Evolutionary conservation across 352 stramenopile species (phyloP).

Genomic region (Pythium myriotylum): DNA sequence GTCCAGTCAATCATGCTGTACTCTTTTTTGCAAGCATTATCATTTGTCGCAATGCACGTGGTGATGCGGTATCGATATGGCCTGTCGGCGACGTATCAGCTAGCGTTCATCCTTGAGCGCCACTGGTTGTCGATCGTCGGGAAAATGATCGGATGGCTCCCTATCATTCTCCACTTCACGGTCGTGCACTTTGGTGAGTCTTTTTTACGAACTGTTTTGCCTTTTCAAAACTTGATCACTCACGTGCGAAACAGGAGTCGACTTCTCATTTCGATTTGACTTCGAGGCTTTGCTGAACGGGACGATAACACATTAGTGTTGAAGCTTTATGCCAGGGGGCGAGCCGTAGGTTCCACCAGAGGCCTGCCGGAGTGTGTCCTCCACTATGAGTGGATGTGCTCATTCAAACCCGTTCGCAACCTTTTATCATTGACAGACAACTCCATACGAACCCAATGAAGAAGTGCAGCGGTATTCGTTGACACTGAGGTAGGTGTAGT

Average conservation of each 20-base stretch:
- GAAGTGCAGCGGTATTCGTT: background rate
- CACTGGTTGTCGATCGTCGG: constrained; percentile 24
- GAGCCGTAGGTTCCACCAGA: too few relatives aligned
- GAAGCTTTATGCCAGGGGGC: too few relatives aligned
- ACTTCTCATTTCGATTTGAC: constrained; percentile 30
- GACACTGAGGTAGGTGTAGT: background rate
- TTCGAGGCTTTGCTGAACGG: constrained; percentile 8
- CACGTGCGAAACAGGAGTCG: background rate
- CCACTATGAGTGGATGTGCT: too few relatives aligned
- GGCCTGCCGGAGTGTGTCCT: too few relatives aligned
- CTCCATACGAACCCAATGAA: too few relatives aligned
- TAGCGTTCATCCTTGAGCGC: constrained; percentile 28
- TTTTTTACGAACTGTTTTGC: background rate
- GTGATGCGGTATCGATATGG: constrained; percentile 26
- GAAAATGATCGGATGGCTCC: constrained; percentile 30
- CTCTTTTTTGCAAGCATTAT: constrained; percentile 22
- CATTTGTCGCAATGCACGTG: constrained; percentile 21
- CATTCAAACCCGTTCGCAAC: too few relatives aligned
- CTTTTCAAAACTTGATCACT: background rate
- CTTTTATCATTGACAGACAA: too few relatives aligned
- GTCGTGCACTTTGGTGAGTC: constrained; percentile 13
- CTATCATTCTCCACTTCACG: constrained; percentile 22
- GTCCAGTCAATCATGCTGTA: constrained; percentile 23
- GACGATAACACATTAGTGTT: too few relatives aligned
- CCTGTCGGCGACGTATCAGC: constrained; percentile 22